Evolutionary conservation across 257 asterid genomes (phyloP).

Genomic region (Nicotiana tabacum): DNA sequence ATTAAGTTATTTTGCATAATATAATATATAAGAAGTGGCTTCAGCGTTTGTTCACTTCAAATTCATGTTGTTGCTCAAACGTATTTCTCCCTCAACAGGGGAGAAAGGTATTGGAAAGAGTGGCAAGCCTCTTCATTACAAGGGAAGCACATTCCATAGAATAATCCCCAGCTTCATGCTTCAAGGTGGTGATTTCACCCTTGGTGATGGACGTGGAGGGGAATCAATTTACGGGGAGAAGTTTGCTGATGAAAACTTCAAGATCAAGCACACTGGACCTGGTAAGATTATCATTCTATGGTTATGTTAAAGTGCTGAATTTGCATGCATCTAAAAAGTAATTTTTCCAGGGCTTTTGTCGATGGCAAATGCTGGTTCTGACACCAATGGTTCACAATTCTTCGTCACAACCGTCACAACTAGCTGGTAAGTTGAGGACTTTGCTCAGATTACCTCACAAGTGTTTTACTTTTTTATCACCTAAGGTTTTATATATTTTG

Average conservation of each 20-base stretch:
- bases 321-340: not conserved
- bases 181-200: slow-evolving; percentile 98
- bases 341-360: slow-evolving; percentile 55
- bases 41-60: not conserved
- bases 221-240: slow-evolving; percentile 87
- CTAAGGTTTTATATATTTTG: too few species aligned
- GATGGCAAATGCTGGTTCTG: slow-evolving; percentile 90
- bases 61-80: not conserved
- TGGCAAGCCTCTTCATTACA: slow-evolving; percentile 89
- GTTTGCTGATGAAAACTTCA: slow-evolving; percentile 92
- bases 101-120: slow-evolving; percentile 85
- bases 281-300: slow-evolving; percentile 34
- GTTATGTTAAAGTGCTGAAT: not conserved
- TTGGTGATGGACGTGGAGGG: slow-evolving; percentile 97
- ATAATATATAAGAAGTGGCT: too few species aligned
- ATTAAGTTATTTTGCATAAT: not conserved
- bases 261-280: slow-evolving; percentile 92
- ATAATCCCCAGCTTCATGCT: slow-evolving; percentile 97
- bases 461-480: too few species aligned
- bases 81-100: slow-evolving; percentile 29
- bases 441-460: not conserved
- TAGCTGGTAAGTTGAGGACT: slow-evolving; percentile 52
- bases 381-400: slow-evolving; percentile 94
- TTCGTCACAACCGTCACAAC: slow-evolving; percentile 99
- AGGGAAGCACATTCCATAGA: slow-evolving; percentile 86